phyloP scores from a whole-genome alignment of 2,329 filamentous ascomycete genomes.

The Diaporthe australafricana region DNA sequence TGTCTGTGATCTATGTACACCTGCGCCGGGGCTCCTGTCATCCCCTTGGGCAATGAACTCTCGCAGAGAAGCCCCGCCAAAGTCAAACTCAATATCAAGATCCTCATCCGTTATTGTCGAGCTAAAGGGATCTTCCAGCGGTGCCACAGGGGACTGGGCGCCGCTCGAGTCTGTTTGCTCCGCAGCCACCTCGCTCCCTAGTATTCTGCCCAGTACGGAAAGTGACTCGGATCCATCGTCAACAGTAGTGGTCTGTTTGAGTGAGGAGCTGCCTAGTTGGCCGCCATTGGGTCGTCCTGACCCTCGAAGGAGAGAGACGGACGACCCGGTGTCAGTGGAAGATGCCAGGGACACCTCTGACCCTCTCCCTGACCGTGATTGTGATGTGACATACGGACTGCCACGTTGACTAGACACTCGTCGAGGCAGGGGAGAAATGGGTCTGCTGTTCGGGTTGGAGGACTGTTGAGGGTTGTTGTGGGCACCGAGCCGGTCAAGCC shows the following conservation, averaged over 20 bases:
- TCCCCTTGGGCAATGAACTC: constrained; percentile 67
- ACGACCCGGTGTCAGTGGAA: constrained; percentile 65
- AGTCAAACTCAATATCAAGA: constrained; percentile 78
- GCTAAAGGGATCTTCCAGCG: constrained; percentile 33
- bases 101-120: constrained; percentile 58
- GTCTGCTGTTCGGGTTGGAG: constrained; percentile 33
- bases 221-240: constrained; percentile 68
- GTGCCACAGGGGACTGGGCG: constrained; percentile 3
- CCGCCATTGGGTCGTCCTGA: constrained; percentile 53
- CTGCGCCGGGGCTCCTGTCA: constrained; percentile 41
- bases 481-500: constrained; percentile 36
- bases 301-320: constrained; percentile 63
- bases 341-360: constrained; percentile 72
- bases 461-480: constrained; percentile 24
- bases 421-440: constrained; percentile 37
- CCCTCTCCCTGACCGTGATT: constrained; percentile 55
- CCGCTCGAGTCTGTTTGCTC: constrained; percentile 2
- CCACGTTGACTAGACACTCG: constrained; percentile 30
- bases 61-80: constrained; percentile 80
- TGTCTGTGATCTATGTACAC: constrained; percentile 67
- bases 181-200: constrained; percentile 41
- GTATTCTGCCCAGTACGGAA: constrained; percentile 40
- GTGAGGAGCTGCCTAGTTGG: constrained; percentile 63
- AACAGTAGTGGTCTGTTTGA: constrained; percentile 58
- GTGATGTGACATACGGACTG: constrained; percentile 34